Conservation (phyloP, 306 rosid species). For the Glycine tomentella region DNA sequence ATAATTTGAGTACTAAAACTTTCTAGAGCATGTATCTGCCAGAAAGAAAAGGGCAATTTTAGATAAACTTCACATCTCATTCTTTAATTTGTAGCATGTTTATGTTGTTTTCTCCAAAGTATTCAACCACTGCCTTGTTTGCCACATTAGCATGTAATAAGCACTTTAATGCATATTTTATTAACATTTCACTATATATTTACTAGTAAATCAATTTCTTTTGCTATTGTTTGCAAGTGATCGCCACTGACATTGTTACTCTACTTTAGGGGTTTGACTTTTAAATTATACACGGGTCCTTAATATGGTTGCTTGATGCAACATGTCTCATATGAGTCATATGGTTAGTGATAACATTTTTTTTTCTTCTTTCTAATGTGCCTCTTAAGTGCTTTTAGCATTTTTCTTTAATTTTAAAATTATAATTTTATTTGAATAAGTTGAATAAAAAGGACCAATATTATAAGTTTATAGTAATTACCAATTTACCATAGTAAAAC, state of each 20-base stretch:
- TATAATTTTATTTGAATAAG: not conserved
- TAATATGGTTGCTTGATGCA: not conserved
- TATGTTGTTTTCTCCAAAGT: not conserved
- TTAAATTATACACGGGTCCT: not conserved
- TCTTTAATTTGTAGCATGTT: not conserved
- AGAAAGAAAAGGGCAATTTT: not conserved
- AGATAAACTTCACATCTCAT: slow-evolving; percentile 35
- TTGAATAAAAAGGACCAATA: not conserved
- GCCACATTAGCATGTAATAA: not conserved
- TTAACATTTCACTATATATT: slow-evolving; percentile 11
- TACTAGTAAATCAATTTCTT: not conserved
- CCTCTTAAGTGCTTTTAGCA: too few species aligned
- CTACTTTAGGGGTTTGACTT: slow-evolving; percentile 18
- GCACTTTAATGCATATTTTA: not conserved
- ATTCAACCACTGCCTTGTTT: slow-evolving; percentile 22
- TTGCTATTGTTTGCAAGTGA: not conserved
- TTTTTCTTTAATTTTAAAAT: not conserved
- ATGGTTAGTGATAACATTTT: too few species aligned
- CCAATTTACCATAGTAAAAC: too few species aligned
- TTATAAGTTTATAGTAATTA: not conserved
- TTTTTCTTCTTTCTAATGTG: too few species aligned
- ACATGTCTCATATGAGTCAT: too few species aligned
- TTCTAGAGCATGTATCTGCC: not conserved
- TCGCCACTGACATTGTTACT: not conserved
- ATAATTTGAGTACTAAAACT: not conserved